Percentiles rank a stretch among this genome's conserved stretches.
These are phyloP conservation scores for Canariomyces notabilis DNA, from an alignment of 2,329 filamentous ascomycete species.

Conservation along the genomic window DNA sequence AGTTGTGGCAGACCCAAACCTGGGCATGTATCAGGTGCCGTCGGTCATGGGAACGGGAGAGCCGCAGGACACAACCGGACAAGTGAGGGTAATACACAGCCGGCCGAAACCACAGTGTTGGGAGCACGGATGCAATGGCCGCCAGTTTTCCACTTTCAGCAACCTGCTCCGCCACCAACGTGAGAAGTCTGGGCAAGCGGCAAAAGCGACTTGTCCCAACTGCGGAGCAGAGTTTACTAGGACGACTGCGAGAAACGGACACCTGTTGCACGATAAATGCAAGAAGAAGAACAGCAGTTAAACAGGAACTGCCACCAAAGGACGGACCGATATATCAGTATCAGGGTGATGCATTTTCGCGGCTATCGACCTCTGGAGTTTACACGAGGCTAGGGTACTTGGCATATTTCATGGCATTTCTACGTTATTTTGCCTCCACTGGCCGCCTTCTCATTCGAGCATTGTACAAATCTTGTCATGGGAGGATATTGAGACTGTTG, in stretches of 20 bases:
- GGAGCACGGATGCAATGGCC: constrained; percentile 94
- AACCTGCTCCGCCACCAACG: constrained; percentile 88
- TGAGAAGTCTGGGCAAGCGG: constrained; percentile 86
- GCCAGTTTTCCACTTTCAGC: constrained; percentile 94
- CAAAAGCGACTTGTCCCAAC: constrained; percentile 83
- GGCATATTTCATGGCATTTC: no score
- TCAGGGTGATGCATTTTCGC: no score
- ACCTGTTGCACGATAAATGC: constrained; percentile 83
- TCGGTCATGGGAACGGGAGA: constrained; percentile 23
- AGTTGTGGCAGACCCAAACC: constrained; percentile 21
- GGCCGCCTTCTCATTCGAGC: no score
- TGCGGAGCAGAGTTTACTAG: constrained; percentile 92
- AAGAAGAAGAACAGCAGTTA: constrained; percentile 56
- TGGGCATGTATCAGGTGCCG: constrained; percentile 30
- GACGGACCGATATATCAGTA: constrained; percentile 9
- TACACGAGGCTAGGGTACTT: no score
- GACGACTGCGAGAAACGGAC: constrained; percentile 82
- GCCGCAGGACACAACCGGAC: constrained; percentile 29
- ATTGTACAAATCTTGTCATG: no score
- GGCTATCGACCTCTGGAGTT: no score
- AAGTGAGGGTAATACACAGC: constrained; percentile 67
- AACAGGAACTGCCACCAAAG: neutral
- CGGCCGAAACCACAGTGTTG: constrained; percentile 93
- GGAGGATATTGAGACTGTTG: no score
- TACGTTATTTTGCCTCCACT: no score